phyloP scores from a whole-genome alignment of 2,329 filamentous ascomycete species.

The Epichloe coenophiala region DNA sequence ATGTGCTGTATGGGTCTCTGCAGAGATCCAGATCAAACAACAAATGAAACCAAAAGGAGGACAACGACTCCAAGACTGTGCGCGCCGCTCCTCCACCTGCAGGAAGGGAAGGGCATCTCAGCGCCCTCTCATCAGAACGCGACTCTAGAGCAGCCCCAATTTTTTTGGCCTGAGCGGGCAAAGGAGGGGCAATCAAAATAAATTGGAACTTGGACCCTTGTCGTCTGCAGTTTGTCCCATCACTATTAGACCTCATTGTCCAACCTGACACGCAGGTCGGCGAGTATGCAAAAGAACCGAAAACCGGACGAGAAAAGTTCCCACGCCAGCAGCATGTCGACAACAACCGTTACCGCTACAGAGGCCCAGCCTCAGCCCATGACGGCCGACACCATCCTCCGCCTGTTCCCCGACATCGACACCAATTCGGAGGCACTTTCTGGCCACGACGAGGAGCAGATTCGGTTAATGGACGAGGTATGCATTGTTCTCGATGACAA shows the following conservation, averaged over 20 bases:
- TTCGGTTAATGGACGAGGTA: conserved; percentile 94
- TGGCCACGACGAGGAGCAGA: conserved; percentile 95
- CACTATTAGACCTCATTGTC: neutral
- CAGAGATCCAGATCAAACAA: no score
- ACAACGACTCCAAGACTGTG: neutral
- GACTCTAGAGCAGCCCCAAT: neutral
- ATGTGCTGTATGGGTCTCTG: no score
- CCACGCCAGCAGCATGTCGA: conserved; percentile 14
- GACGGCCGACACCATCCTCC: conserved; percentile 74
- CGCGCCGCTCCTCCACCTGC: no score
- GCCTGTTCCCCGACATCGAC: conserved; percentile 75
- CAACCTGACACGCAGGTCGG: neutral
- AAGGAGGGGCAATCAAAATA: no score
- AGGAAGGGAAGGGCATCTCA: no score
- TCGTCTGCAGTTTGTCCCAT: neutral
- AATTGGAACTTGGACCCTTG: neutral
- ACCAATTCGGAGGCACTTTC: conserved; percentile 61
- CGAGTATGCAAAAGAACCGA: neutral
- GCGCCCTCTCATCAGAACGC: neutral
- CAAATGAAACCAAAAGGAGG: no score
- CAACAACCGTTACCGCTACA: conserved; percentile 28
- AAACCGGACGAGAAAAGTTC: neutral
- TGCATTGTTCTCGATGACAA: conserved; percentile 94
- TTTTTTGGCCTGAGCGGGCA: neutral
- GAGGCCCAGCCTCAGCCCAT: conserved; percentile 42